Evolutionary conservation across 345 rosid species (phyloP).

Genomic region (Rhodomyrtus tomentosa): DNA sequence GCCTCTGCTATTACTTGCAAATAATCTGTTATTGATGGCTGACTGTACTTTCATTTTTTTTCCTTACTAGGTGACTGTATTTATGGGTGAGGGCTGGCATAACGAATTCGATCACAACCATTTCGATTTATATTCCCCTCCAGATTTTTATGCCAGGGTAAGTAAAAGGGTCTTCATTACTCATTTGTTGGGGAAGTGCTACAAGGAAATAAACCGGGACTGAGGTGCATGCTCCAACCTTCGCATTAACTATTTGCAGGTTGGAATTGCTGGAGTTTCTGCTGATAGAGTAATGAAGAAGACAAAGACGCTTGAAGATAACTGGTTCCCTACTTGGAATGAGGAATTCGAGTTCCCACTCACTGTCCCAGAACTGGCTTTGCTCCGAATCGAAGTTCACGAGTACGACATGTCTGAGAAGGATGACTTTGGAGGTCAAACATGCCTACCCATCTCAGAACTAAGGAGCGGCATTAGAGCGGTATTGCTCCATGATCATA

Average conservation of each 20-base stretch:
- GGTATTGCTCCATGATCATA: slow-evolving; percentile 33
- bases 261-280: slow-evolving; percentile 80
- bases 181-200: not conserved
- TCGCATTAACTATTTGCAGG: slow-evolving; percentile 24
- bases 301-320: slow-evolving; percentile 60
- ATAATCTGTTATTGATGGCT: not conserved
- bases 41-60: not conserved
- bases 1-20: not conserved
- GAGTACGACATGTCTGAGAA: slow-evolving; percentile 82
- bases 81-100: slow-evolving; percentile 94
- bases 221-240: not conserved
- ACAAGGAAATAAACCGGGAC: not conserved
- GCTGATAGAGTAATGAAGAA: slow-evolving; percentile 68
- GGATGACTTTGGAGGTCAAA: slow-evolving; percentile 93
- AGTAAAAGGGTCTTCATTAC: slow-evolving; percentile 4
- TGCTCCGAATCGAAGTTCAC: slow-evolving; percentile 75
- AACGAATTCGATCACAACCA: slow-evolving; percentile 61
- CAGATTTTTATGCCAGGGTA: slow-evolving; percentile 81
- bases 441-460: slow-evolving; percentile 70
- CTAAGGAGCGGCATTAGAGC: slow-evolving; percentile 63
- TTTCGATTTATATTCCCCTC: slow-evolving; percentile 72
- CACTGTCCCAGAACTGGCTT: slow-evolving; percentile 77
- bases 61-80: slow-evolving; percentile 49
- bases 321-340: slow-evolving; percentile 72
- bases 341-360: slow-evolving; percentile 80